Evolutionary conservation across 2,329 filamentous ascomycete genomes (phyloP).

Genomic region (Sclerotinia glacialis): DNA sequence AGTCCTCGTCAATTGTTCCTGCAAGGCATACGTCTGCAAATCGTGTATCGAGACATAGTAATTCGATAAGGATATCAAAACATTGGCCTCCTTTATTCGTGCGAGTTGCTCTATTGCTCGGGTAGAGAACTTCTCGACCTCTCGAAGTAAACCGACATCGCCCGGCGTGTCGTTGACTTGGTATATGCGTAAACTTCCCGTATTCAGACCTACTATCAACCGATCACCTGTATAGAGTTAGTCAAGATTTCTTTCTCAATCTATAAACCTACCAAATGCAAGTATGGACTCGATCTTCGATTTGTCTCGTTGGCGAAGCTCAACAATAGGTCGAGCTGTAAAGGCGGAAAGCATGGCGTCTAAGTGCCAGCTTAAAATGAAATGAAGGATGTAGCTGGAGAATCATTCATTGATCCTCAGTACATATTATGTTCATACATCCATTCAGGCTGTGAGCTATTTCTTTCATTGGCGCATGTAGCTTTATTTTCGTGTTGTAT

Average conservation of each 20-base stretch:
- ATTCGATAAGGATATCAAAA: conserved; percentile 87
- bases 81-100: conserved; percentile 91
- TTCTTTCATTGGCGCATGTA: conserved; percentile 29
- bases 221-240: conserved; percentile 64
- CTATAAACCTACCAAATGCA: conserved; percentile 65
- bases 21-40: conserved; percentile 75
- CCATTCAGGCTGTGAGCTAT: not conserved
- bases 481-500: conserved; percentile 19
- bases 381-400: not conserved
- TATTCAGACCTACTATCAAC: conserved; percentile 87
- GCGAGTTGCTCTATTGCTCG: conserved; percentile 90
- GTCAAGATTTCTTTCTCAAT: conserved; percentile 7
- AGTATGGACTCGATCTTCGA: conserved; percentile 95
- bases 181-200: conserved; percentile 84
- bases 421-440: conserved; percentile 12
- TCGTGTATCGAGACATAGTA: conserved; percentile 88
- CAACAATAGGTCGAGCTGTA: conserved; percentile 91
- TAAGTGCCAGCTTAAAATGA: conserved; percentile 31
- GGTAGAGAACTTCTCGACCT: conserved; percentile 90
- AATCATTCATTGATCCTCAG: conserved; percentile 14
- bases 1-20: conserved; percentile 76
- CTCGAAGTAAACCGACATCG: conserved; percentile 77
- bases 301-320: conserved; percentile 94
- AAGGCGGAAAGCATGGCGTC: conserved; percentile 91
- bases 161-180: conserved; percentile 69